Percentiles rank a stretch among this genome's conserved stretches.
Conservation (phyloP, 495 filamentous ascomycete species). For the Halenospora varia region DNA sequence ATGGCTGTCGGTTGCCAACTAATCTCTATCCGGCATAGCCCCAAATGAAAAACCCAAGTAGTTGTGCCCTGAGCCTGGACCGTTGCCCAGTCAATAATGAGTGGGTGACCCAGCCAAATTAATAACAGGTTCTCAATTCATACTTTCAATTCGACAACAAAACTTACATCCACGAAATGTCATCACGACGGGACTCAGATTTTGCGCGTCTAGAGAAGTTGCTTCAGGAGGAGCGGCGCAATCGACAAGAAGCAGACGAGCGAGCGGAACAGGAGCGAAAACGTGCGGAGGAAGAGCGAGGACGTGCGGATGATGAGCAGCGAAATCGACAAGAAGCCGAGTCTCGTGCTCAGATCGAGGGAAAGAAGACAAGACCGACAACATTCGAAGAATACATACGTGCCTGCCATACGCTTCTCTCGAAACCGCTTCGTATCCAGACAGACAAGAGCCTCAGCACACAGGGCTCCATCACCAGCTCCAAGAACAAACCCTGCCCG, state of each 20-base stretch:
- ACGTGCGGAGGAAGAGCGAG: neutral
- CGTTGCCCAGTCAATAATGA: slow-evolving; percentile 2
- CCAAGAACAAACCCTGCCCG: slow-evolving; percentile 29
- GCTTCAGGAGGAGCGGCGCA: neutral
- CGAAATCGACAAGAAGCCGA: slow-evolving; percentile 8
- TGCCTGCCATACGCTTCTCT: slow-evolving; percentile 33
- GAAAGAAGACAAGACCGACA: slow-evolving; percentile 26
- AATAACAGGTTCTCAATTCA: neutral
- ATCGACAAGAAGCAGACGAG: slow-evolving; percentile 14
- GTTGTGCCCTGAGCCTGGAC: neutral
- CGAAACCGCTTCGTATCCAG: slow-evolving; percentile 32
- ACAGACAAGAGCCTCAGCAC: slow-evolving; percentile 28
- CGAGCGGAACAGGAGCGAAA: slow-evolving; percentile 9
- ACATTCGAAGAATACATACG: slow-evolving; percentile 35
- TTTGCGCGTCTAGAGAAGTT: slow-evolving; percentile 9
- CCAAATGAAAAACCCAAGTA: neutral
- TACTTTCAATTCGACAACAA: slow-evolving; percentile 1
- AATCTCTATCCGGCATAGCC: neutral
- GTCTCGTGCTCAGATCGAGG: slow-evolving; percentile 1
- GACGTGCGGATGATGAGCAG: slow-evolving; percentile 16
- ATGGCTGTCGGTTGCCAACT: too few species aligned
- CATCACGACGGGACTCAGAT: slow-evolving; percentile 10
- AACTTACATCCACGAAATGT: slow-evolving; percentile 7
- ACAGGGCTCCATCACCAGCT: slow-evolving; percentile 22
- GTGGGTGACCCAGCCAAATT: neutral